These are phyloP conservation scores for Lipomyces japonicus DNA, from an alignment of 805 yeast genomes.

Conservation along the genomic window DNA sequence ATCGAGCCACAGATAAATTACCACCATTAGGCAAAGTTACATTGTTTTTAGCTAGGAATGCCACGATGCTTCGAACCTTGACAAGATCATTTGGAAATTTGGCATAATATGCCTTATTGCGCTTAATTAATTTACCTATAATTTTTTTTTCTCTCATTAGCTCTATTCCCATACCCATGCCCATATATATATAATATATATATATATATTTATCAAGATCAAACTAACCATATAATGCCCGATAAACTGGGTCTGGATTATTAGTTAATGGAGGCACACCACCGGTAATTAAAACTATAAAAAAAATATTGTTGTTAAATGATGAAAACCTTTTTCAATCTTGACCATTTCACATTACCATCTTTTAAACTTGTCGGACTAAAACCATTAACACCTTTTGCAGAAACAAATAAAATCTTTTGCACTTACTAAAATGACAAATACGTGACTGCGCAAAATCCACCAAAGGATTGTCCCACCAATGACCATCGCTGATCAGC, in stretches of 20 bases:
- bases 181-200: background rate
- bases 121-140: conserved; percentile 41
- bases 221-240: conserved; percentile 42
- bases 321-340: background rate
- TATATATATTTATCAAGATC: background rate
- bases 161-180: background rate
- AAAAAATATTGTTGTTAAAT: conserved; percentile 40
- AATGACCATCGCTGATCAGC: conserved; percentile 47
- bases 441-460: conserved; percentile 51
- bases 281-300: conserved; percentile 50
- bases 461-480: conserved; percentile 56
- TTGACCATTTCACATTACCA: conserved; percentile 1
- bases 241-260: conserved; percentile 48
- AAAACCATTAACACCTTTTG: conserved; percentile 7
- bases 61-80: conserved; percentile 35
- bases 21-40: conserved; percentile 53
- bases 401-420: background rate
- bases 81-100: conserved; percentile 49
- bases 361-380: conserved; percentile 25
- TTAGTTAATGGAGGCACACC: conserved; percentile 54
- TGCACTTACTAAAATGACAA: conserved; percentile 40
- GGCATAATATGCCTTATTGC: conserved; percentile 48
- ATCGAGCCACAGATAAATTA: conserved; percentile 46
- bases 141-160: background rate
- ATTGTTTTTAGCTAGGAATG: conserved; percentile 29